Base-by-base conservation (phyloP, 2,329 filamentous ascomycete genomes). In the Plenodomus lindquistii region DNA sequence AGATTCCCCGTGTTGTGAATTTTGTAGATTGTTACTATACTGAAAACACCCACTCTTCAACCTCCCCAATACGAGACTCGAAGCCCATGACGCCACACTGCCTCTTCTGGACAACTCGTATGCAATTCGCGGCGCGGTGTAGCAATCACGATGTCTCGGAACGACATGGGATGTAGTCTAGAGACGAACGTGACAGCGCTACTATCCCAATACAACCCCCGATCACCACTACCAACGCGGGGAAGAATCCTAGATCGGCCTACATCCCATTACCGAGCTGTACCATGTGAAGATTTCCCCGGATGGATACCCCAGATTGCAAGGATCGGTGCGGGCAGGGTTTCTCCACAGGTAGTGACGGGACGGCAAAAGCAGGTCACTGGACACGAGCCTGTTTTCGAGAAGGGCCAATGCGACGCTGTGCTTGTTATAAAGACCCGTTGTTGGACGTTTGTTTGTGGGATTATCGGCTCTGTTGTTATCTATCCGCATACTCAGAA, bases 321-420 rank as follows among this genome's bases (percentile, higher is more conserved):
- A 13, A 57, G 42, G 46, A 54, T 57, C 55, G 51, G 44, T 46
- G 48, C 40, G 9, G 34, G 24, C 34, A 37, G 13, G 42, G 39
- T 36, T 29, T 40, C 42, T 44, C 49, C 46, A 54, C 58, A 63
- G 63, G 62, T 61, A 61, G n/a, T n/a, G n/a, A n/a, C 63, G 40
- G 50, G 40, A 57, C 48, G 58, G 55, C 42, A 24, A 9, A 27
- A 48, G 42, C 47, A 52, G 45, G n/a, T 44, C 21, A 42, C 40
- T 38, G 43, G 37, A 46, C 50, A 56, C 57, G 47, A 54, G 40
- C 50, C 37, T 37, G 37, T 47, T 46, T 53, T 4, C 27, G 27
- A 31, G 4, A 15, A 31, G 36, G 43, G 52, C 44, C 54, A 51
- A 50, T 46, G 45, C 46, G 45, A 29, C 38, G 21, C 36, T 40